A percentile compares a stretch with the other conserved stretches of the same genome.
phyloP scores from a whole-genome alignment of 2,329 filamentous ascomycete genomes.

The Fusarium sarcochroum region DNA sequence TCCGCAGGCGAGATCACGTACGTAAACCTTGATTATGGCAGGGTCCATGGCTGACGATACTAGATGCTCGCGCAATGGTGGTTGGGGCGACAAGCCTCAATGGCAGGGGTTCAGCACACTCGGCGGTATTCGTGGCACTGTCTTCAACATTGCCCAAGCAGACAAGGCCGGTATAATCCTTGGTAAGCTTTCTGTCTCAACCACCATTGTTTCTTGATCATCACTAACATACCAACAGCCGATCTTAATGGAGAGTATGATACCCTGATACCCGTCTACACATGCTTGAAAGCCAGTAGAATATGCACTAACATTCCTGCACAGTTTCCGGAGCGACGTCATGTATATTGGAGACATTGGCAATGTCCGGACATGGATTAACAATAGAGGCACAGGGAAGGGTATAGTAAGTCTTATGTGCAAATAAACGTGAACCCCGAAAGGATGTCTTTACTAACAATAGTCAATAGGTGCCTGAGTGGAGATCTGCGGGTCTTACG shows the following conservation, averaged over 20 bases:
- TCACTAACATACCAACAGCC: background rate
- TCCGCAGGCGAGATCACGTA: background rate
- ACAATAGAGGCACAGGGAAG: background rate
- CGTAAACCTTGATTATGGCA: background rate
- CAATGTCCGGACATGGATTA: background rate
- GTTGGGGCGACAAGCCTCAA: conserved; percentile 1
- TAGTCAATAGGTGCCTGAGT: background rate
- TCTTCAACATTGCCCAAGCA: background rate
- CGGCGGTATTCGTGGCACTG: conserved; percentile 1
- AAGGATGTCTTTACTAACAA: too few species aligned
- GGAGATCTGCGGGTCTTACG: background rate
- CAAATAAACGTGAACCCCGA: too few species aligned
- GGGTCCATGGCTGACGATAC: background rate
- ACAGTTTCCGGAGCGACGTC: background rate
- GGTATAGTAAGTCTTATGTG: background rate
- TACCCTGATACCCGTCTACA: too few species aligned
- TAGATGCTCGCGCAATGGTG: conserved; percentile 1
- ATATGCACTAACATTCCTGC: background rate
- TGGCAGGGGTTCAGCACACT: conserved; percentile 1
- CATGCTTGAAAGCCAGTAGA: too few species aligned
- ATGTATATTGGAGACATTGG: conserved; percentile 1
- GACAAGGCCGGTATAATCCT: conserved; percentile 4
- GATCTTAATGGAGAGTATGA: conserved; percentile 7
- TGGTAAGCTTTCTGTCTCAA: background rate
- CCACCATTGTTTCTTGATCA: background rate